Base-by-base conservation (phyloP, 2,329 filamentous ascomycete genomes). In the Diaporthe batatas region DNA sequence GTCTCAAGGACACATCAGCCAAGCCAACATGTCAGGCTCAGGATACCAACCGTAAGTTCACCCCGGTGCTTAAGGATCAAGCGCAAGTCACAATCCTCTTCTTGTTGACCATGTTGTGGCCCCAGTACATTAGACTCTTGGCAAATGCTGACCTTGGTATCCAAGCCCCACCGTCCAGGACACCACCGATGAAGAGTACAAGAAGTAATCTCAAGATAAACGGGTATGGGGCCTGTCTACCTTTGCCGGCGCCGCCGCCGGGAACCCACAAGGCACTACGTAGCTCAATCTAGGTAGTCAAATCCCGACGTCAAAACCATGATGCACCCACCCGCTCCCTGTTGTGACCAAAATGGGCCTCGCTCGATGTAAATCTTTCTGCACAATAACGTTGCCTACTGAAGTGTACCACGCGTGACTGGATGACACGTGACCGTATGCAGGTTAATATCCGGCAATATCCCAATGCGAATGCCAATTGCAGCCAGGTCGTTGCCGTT, bases 401-500 rank as follows among this genome's bases (percentile, higher is more conserved):
- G 2, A 44, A 44, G 12, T 39, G 36, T 44, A 6, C 18, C 36
- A 21, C 14, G 39, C 39, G 39, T 42, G 14, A 3, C 39, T 51
- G 47, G n/a, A 23, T 14, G n/a, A 51, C 14, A 14, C 8, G 47
- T 5, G 47, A 25, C 18, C 29, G 34, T n/a, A 5, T 4, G 7
- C 21, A 11, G 14, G 21, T 7, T 23, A 78, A 77, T 83, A 78
- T 79, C 47, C 85, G 83, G 11, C 84, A 83, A 76, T 89, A 90
- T 29, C 29, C 29, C 29, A 5, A 29, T 29, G 29, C 29, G 29
- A 29, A 29, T 2, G 29, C 29, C 29, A 2, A 86, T 87, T 23
- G 85, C 84, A 57, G 89, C 84, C 69, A 90, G 81, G 72, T 90
- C 88, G 75, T 89, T 89, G 42, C 87, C 87, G 74, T 89, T 89